phyloP scores from a whole-genome alignment of 768 basidiomycete genomes.

The Cyathus striatus region DNA sequence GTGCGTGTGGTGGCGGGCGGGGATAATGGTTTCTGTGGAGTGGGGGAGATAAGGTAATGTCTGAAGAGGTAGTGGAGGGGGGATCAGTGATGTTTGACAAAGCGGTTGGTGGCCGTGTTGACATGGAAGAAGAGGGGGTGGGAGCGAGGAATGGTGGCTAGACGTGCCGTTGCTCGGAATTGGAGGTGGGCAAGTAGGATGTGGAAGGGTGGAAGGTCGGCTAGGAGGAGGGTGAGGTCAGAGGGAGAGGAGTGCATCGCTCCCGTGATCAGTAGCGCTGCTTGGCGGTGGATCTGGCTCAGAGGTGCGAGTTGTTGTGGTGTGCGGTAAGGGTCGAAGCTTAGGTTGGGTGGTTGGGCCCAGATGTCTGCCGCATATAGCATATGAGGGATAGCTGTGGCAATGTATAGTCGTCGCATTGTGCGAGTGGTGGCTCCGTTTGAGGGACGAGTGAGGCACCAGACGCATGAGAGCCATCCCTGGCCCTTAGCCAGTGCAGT shows the following conservation, averaged over 20 bases:
- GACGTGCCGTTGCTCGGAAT: constrained; percentile 10
- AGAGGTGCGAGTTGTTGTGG: too few species aligned
- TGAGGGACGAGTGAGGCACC: constrained; percentile 11
- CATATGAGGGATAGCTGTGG: constrained; percentile 20
- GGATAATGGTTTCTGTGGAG: constrained; percentile 5
- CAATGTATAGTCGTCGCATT: constrained; percentile 17
- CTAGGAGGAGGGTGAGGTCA: constrained; percentile 13
- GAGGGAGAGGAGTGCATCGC: constrained; percentile 9
- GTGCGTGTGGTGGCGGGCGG: not conserved
- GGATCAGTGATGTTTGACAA: constrained; percentile 5
- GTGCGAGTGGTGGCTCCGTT: constrained; percentile 11
- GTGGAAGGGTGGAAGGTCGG: constrained; percentile 13
- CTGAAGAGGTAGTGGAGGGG: constrained; percentile 6
- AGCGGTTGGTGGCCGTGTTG: not conserved
- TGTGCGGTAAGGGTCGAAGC: not conserved
- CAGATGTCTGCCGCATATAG: constrained; percentile 21
- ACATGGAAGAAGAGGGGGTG: constrained; percentile 14
- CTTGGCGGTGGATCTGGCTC: constrained; percentile 5
- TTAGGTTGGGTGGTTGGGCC: not conserved
- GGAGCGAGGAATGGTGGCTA: constrained; percentile 12
- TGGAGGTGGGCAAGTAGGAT: constrained; percentile 9
- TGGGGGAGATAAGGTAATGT: not conserved
- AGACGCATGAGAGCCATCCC: constrained; percentile 11
- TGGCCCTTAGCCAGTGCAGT: constrained; percentile 13
- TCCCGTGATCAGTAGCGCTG: constrained; percentile 9